Percentiles rank a stretch among this genome's conserved stretches.
phyloP scores from a whole-genome alignment of 1,284 basidiomycete genomes.

The Cutaneotrichosporon dermatis region DNA sequence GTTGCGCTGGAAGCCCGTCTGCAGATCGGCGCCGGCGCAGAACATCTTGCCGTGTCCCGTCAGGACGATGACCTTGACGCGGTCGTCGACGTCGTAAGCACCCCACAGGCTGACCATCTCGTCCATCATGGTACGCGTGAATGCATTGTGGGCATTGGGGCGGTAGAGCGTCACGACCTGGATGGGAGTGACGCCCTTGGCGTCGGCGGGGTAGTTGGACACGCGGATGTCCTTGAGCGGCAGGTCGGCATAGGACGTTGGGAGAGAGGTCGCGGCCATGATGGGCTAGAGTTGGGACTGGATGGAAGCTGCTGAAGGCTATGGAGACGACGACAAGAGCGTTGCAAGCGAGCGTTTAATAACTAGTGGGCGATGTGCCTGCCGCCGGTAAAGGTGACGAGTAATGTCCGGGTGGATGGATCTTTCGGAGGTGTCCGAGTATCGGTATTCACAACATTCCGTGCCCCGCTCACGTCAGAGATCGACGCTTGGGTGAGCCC shows the following conservation, averaged over 20 bases:
- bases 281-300: neutral
- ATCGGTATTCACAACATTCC: too few relatives aligned
- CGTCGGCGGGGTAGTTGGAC: conserved; percentile 15
- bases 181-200: conserved; percentile 20
- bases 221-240: conserved; percentile 7
- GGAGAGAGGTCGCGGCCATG: neutral
- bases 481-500: too few relatives aligned
- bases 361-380: too few relatives aligned
- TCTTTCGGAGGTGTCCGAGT: too few relatives aligned
- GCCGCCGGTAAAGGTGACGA: too few relatives aligned
- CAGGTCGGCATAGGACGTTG: conserved; percentile 8
- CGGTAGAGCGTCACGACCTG: conserved; percentile 22
- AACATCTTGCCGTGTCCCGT: conserved; percentile 19
- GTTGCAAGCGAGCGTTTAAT: too few relatives aligned
- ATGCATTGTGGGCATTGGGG: conserved; percentile 17
- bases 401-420: too few relatives aligned
- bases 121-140: conserved; percentile 15
- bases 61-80: conserved; percentile 18
- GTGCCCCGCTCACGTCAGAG: too few relatives aligned
- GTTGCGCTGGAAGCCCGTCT: conserved; percentile 12
- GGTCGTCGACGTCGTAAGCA: conserved; percentile 15
- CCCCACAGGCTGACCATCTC: conserved; percentile 13
- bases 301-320: neutral
- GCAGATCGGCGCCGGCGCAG: conserved; percentile 21
- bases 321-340: too few relatives aligned